Base-by-base conservation (phyloP, 1,284 basidiomycete genomes). In the Kwoniella shivajii region DNA sequence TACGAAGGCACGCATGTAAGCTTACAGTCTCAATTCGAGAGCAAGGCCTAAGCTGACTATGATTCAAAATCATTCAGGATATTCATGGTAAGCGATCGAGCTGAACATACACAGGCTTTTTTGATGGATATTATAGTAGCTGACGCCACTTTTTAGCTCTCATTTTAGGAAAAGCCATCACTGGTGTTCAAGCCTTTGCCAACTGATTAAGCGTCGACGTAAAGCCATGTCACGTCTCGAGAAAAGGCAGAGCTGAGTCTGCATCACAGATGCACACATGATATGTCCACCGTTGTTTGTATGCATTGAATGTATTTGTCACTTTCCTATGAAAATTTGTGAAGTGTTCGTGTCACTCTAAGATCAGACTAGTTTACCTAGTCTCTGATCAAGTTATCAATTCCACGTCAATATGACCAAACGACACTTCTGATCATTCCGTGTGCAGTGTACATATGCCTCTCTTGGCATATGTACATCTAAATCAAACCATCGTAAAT, bases 131-230 rank as follows among this genome's bases (percentile, higher is more conserved):
- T 2, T 34, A 18, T 39, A 60, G 46, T 53, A 44, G 27, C 38
- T 50, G 49, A 55, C 20, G 6, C 34, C 27, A 22, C 45, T 44
- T 63, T 46, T 59, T 67, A 73, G 78, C 88, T 6, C 86, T 96
- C 54, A 92, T 96, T 56, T 79, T 97, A 43, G 93, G 93, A 54
- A 94, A 92, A 75, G 90, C 90, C 1, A 87, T 95, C 65, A 95
- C 93, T 0, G 91, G 87, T 10, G 83, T 91, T 47, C 85, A 85
- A 57, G 91, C 92, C 0, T 96, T 95, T 70, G 82, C 61, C 26
- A 63, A 61, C 45, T 56, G 47, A 50, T 46, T 14, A 16, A 10
- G 13, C 6, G n/a, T n/a, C n/a, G n/a, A n/a, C n/a, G n/a, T n/a
- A n/a, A n/a, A n/a, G n/a, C n/a, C n/a, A n/a, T n/a, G n/a, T n/a